Base-by-base conservation (phyloP, 192 early-diverging fungal species). In the Umbelopsis vinacea region DNA sequence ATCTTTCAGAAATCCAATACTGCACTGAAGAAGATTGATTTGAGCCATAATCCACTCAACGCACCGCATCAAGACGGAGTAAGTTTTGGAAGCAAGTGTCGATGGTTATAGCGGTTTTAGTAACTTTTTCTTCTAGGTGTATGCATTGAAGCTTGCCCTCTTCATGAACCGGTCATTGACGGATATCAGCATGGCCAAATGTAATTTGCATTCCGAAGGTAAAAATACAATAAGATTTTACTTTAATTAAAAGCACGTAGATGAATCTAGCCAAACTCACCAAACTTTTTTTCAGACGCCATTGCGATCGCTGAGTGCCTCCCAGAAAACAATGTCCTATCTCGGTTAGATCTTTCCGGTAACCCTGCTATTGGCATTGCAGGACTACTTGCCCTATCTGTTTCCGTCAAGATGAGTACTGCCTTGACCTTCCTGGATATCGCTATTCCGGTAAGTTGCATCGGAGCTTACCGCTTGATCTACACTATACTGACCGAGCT, bases 231-330 rank as follows among this genome's bases (percentile, higher is more conserved):
- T n/a, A 7, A 45, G 14, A 0, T 45, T 53, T 14, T 35, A 2
- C 37, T 53, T 14, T 17, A 37, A 6, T n/a, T 29, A 22, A 6
- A 63, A 8, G 57, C 12, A 63, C 0, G 4, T 15, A 0, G 17
- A n/a, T n/a, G n/a, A n/a, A n/a, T n/a, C n/a, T 37, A 11, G 12
- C 3, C 29, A 14, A 6, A 11, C 33, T 37, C 4, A 37, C 57
- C 33, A 17, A 37, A 37, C 1, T 3, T 37, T 48, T 46, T 22
- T 53, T 12, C 48, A 79, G 88, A 79, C 19, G 88, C 93, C 11
- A 92, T 97, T 57, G 85, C 87, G 6, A 74, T 97, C 47, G 93
- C 95, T 21, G 95, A 97, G 79, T 85, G 86, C 29, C 73, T 97
- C 48, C 92, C 93, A 7, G 90, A 96, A 54, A 93, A 88, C 19